Evolutionary conservation across 495 filamentous ascomycete genomes (phyloP).

Genomic region (Lasiosphaeris hirsuta): DNA sequence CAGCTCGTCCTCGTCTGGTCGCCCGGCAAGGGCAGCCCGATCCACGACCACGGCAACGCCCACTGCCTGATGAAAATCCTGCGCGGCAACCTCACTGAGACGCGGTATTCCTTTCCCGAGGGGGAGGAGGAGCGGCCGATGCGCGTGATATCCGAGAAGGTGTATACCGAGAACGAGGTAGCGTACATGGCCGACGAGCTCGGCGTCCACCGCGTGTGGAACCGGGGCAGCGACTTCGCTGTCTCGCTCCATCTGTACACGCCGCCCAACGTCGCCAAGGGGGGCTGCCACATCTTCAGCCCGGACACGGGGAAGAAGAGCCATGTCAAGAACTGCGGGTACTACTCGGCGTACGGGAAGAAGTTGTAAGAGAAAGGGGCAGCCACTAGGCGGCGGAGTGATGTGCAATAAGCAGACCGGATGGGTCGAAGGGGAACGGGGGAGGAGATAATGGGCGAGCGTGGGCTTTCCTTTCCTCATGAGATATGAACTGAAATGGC

Average conservation of each 20-base stretch:
- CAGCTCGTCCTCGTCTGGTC: constrained; percentile 90
- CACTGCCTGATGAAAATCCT: constrained; percentile 74
- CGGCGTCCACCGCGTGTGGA: constrained; percentile 79
- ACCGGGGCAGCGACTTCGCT: constrained; percentile 69
- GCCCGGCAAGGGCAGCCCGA: constrained; percentile 76
- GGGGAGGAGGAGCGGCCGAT: constrained; percentile 49
- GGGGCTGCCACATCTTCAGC: constrained; percentile 72
- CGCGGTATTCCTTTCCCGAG: constrained; percentile 72
- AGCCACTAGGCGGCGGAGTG: neutral
- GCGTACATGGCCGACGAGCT: constrained; percentile 49
- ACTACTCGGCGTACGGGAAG: constrained; percentile 56
- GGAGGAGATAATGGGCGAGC: too few species aligned
- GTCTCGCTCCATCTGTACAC: constrained; percentile 90
- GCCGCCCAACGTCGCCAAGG: constrained; percentile 76
- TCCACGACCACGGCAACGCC: constrained; percentile 86
- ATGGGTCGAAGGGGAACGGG: too few species aligned
- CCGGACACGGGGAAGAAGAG: constrained; percentile 66
- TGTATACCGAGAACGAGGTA: constrained; percentile 49
- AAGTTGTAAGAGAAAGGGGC: constrained; percentile 26
- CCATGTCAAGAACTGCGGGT: constrained; percentile 64
- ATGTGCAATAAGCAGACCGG: too few species aligned
- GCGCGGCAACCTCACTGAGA: constrained; percentile 73
- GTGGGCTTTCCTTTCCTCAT: too few species aligned
- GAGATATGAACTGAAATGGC: too few species aligned
- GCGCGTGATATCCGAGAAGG: constrained; percentile 49